phyloP scores from a whole-genome alignment of 495 filamentous ascomycete genomes.

The Aspergillus bertholletiae region DNA sequence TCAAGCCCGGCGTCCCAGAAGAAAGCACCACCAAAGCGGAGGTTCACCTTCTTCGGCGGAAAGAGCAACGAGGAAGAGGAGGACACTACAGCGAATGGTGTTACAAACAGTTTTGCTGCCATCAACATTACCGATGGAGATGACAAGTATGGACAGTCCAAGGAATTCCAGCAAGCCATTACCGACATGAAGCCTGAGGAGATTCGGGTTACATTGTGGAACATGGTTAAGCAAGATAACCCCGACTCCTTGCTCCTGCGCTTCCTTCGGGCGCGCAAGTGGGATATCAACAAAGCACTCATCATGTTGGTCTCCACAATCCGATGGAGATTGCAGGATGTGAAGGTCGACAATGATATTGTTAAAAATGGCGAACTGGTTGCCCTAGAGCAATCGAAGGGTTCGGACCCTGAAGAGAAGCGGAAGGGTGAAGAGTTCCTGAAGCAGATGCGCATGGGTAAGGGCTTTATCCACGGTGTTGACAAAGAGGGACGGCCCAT shows the following conservation, averaged over 20 bases:
- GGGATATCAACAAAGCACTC: constrained; percentile 89
- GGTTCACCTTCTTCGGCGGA: constrained; percentile 58
- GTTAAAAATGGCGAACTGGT: constrained; percentile 73
- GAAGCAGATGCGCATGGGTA: constrained; percentile 82
- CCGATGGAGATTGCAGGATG: constrained; percentile 79
- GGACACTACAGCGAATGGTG: constrained; percentile 31
- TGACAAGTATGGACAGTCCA: constrained; percentile 90
- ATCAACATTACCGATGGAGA: constrained; percentile 55
- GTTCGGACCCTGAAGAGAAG: constrained; percentile 49
- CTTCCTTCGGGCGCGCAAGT: constrained; percentile 91
- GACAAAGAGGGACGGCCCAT: constrained; percentile 86
- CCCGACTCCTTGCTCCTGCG: constrained; percentile 84
- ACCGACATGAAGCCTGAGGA: constrained; percentile 71
- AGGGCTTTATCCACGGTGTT: constrained; percentile 85
- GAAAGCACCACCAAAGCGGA: constrained; percentile 64
- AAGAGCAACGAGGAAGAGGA: constrained; percentile 56
- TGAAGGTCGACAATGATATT: constrained; percentile 84
- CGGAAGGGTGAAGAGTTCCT: constrained; percentile 80
- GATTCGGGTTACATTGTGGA: constrained; percentile 82
- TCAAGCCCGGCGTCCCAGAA: constrained; percentile 37
- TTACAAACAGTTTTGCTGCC: constrained; percentile 27
- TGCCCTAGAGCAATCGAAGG: constrained; percentile 57
- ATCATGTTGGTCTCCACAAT: constrained; percentile 94
- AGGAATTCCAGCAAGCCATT: constrained; percentile 78
- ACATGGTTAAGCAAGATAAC: constrained; percentile 93